A percentile compares a stretch with the other conserved stretches of the same genome.
Conservation (phyloP, 2,329 filamentous ascomycete species). For the Zymoseptoria brevis region DNA sequence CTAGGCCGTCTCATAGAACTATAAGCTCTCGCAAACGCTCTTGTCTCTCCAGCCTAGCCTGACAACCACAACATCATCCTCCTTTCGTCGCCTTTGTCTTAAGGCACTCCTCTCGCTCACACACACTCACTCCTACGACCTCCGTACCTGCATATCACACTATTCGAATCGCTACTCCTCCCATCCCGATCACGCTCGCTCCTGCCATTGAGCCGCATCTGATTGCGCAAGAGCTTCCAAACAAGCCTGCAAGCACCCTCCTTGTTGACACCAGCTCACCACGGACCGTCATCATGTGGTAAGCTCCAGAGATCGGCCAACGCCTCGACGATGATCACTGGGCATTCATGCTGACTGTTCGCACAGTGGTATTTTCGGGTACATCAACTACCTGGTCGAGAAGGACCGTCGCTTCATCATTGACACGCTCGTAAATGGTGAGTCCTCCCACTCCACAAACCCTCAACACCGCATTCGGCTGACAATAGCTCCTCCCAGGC, state of each 20-base stretch:
- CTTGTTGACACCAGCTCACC: slow-evolving; percentile 5
- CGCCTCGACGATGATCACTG: not conserved
- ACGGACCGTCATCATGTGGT: slow-evolving; percentile 9
- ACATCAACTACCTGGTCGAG: slow-evolving; percentile 98
- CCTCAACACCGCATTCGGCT: slow-evolving; percentile 6
- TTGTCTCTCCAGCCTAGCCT: not conserved
- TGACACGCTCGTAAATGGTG: slow-evolving; percentile 92
- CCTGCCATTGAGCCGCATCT: not conserved
- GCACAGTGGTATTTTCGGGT: slow-evolving; percentile 73
- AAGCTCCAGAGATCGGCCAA: not conserved
- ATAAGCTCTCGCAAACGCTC: not conserved
- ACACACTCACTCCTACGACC: not conserved
- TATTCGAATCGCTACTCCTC: not conserved
- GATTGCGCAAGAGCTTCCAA: not conserved
- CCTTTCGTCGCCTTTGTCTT: not conserved
- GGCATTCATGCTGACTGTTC: not conserved
- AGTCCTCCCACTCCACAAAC: slow-evolving; percentile 30
- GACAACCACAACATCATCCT: not conserved
- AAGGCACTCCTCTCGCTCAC: not conserved
- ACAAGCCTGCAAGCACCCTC: not conserved
- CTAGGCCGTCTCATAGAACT: not conserved
- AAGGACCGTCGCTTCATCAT: slow-evolving; percentile 96
- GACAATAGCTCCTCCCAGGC: slow-evolving; percentile 47
- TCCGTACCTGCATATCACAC: not conserved
- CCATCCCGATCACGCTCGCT: not conserved